These are phyloP conservation scores for Sarocladium oryzae DNA, from an alignment of 2,329 filamentous ascomycete species.

Conservation along the genomic window DNA sequence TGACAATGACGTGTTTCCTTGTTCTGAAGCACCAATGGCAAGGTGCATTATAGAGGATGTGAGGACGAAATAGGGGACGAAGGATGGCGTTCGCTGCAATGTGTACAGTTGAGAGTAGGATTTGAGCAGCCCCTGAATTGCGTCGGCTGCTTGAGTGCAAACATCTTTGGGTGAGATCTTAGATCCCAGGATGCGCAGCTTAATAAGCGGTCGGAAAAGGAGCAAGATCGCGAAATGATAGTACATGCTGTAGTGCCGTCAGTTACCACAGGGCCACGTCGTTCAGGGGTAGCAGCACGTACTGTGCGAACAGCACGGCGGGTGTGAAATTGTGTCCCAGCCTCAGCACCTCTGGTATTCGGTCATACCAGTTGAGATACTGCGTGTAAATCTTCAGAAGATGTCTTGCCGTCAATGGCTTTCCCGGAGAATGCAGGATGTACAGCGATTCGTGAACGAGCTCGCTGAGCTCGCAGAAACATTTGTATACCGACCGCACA, in stretches of 20 bases:
- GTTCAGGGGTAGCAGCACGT: constrained; percentile 28
- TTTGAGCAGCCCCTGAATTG: constrained; percentile 48
- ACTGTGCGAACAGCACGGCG: constrained; percentile 69
- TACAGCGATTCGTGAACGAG: constrained; percentile 66
- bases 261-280: neutral
- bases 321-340: constrained; percentile 65
- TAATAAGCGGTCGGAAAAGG: constrained; percentile 69
- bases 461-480: constrained; percentile 67
- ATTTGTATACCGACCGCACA: constrained; percentile 60
- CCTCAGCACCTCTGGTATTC: constrained; percentile 56
- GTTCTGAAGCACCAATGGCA: constrained; percentile 28
- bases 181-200: constrained; percentile 55
- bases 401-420: constrained; percentile 56
- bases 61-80: constrained; percentile 56
- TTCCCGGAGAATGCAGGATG: constrained; percentile 64
- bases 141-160: constrained; percentile 55
- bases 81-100: constrained; percentile 50
- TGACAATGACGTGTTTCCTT: neutral
- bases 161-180: constrained; percentile 58
- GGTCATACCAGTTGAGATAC: constrained; percentile 66
- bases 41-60: constrained; percentile 56
- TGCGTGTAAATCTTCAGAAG: constrained; percentile 59
- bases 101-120: constrained; percentile 56
- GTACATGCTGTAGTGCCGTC: constrained; percentile 50
- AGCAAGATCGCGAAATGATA: constrained; percentile 65